Conservation (phyloP, 331 rosid genomes). For the Quercus tomentella region DNA sequence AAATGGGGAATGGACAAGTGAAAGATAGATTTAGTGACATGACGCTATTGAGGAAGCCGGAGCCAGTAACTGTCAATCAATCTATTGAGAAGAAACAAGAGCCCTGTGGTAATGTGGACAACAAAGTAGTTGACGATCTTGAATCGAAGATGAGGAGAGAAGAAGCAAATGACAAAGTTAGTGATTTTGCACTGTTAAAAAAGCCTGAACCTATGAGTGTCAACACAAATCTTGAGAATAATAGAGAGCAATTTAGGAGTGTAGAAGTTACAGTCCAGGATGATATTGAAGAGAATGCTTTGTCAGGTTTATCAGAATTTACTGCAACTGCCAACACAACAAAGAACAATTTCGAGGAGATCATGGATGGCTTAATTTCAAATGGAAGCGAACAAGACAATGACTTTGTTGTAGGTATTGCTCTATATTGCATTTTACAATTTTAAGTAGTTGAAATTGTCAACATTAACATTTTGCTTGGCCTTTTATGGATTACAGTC, state of each 20-base stretch:
- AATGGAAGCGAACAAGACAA: conserved; percentile 19
- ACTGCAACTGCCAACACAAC: conserved; percentile 4
- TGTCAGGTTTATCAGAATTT: conserved; percentile 1
- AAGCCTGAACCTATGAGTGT: conserved; percentile 35
- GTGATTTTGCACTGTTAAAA: conserved; percentile 40
- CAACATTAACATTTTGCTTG: conserved; percentile 27
- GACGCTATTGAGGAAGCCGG: conserved; percentile 83
- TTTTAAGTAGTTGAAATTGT: neutral
- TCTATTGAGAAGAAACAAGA: conserved; percentile 24
- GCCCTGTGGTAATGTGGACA: conserved; percentile 20
- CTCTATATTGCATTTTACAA: conserved; percentile 16
- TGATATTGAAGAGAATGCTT: conserved; percentile 14
- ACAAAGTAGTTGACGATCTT: conserved; percentile 22
- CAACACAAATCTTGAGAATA: conserved; percentile 2
- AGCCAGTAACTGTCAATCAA: conserved; percentile 26
- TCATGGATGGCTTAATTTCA: conserved; percentile 10
- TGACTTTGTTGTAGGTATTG: conserved; percentile 35
- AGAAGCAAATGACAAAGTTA: conserved; percentile 24
- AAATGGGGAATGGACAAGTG: conserved; percentile 37
- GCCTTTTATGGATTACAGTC: conserved; percentile 52
- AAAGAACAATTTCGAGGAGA: conserved; percentile 11
- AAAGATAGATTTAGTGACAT: conserved; percentile 74
- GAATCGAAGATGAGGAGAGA: conserved; percentile 30
- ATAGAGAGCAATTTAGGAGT: conserved; percentile 16
- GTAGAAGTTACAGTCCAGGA: conserved; percentile 15